Conservation (phyloP, 805 yeast species). For the Zygosaccharomyces gambellarensis region DNA sequence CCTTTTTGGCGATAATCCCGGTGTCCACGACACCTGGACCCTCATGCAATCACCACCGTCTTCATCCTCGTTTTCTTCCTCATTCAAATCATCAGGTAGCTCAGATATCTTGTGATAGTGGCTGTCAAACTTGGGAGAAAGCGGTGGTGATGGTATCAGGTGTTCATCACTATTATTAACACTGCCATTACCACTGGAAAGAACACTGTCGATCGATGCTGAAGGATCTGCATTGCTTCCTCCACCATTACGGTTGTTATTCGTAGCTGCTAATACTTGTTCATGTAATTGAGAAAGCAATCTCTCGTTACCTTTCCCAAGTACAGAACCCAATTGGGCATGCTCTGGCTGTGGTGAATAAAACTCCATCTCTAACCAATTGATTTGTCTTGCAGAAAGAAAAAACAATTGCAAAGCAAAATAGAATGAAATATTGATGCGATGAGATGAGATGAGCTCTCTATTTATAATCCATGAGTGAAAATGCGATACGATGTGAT, state of each 20-base stretch:
- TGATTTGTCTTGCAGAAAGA: background rate
- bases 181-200: background rate
- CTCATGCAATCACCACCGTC: slow-evolving; percentile 9
- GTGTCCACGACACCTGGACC: slow-evolving; percentile 22
- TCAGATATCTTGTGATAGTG: background rate
- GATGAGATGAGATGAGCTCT: background rate
- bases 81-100: background rate
- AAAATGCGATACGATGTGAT: slow-evolving; percentile 3
- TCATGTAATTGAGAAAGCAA: slow-evolving; percentile 16
- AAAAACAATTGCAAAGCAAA: background rate
- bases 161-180: slow-evolving; percentile 15
- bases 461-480: slow-evolving; percentile 4
- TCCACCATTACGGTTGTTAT: background rate
- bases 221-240: background rate
- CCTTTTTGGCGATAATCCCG: slow-evolving; percentile 15
- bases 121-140: slow-evolving; percentile 27
- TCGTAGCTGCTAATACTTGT: slow-evolving; percentile 20
- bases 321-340: slow-evolving; percentile 23
- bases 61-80: slow-evolving; percentile 1
- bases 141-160: slow-evolving; percentile 33
- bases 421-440: background rate
- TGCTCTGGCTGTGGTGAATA: slow-evolving; percentile 35
- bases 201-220: background rate
- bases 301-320: slow-evolving; percentile 1
- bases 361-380: slow-evolving; percentile 23